Evolutionary conservation across 371 early-diverging fungal genomes (phyloP).

Genomic region (Mortierella sp.): DNA sequence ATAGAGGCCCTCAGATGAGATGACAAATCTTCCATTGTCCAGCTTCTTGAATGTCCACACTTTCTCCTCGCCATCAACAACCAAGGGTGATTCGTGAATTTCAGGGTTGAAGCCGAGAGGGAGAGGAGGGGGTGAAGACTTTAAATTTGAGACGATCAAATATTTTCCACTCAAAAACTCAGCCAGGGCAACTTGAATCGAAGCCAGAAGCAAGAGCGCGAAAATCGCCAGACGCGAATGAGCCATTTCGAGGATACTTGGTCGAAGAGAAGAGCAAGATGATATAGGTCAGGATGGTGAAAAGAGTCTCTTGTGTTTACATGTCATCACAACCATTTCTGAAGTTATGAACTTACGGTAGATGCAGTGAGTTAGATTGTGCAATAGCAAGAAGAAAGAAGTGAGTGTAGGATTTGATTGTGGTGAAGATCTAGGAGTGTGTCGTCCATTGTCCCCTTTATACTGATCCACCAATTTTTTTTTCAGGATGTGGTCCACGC

Average conservation of each 20-base stretch:
- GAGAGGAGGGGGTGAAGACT: not conserved
- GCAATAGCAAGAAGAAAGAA: not conserved
- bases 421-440: not conserved
- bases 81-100: not conserved
- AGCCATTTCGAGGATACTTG: too few relatives aligned
- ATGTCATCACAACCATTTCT: not conserved
- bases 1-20: not conserved
- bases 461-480: too few relatives aligned
- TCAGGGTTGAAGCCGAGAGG: not conserved
- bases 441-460: conserved; percentile 1
- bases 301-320: not conserved
- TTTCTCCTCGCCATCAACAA: not conserved
- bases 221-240: too few relatives aligned
- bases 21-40: not conserved
- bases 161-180: not conserved
- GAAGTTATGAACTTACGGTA: not conserved
- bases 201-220: too few relatives aligned
- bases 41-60: conserved; percentile 1
- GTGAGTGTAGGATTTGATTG: too few relatives aligned
- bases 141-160: not conserved
- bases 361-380: not conserved
- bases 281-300: not conserved
- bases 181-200: too few relatives aligned
- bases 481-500: too few relatives aligned
- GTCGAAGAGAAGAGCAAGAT: not conserved